Conservation (phyloP, 495 filamentous ascomycete genomes). For the Rhizodiscina lignyota region DNA sequence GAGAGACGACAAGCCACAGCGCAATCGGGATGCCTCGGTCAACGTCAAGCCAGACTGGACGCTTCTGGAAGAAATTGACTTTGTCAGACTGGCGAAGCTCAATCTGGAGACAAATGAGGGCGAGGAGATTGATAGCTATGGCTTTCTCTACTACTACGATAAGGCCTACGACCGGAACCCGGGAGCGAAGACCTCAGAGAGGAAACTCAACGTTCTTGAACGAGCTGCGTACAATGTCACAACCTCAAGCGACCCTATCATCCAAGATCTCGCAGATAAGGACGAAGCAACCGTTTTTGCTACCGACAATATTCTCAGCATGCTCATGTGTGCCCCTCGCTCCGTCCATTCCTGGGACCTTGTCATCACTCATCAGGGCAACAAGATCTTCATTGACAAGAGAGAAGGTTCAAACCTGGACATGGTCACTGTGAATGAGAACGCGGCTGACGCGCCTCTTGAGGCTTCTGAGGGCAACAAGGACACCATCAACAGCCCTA, state of each 20-base stretch:
- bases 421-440: constrained; percentile 97
- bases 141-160: constrained; percentile 96
- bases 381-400: constrained; percentile 98
- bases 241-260: constrained; percentile 85
- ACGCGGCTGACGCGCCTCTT: constrained; percentile 88
- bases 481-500: constrained; percentile 82
- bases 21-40: constrained; percentile 87
- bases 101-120: constrained; percentile 89
- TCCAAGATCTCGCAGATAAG: constrained; percentile 93
- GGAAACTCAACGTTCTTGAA: constrained; percentile 73
- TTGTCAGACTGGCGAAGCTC: constrained; percentile 82
- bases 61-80: constrained; percentile 96
- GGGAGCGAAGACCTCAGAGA: constrained; percentile 64
- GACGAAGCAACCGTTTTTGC: constrained; percentile 95
- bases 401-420: constrained; percentile 84
- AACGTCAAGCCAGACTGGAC: constrained; percentile 89
- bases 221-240: constrained; percentile 96
- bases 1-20: constrained; percentile 97
- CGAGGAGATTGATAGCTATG: constrained; percentile 87
- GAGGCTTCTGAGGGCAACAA: constrained; percentile 86
- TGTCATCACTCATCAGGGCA: constrained; percentile 72
- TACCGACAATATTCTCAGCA: constrained; percentile 88
- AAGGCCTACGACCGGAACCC: constrained; percentile 82
- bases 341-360: constrained; percentile 97
- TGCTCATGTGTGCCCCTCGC: constrained; percentile 95